Percentiles rank a stretch among this genome's conserved stretches.
Conservation (phyloP, 2,329 filamentous ascomycete genomes). For the Penicillium sp. region DNA sequence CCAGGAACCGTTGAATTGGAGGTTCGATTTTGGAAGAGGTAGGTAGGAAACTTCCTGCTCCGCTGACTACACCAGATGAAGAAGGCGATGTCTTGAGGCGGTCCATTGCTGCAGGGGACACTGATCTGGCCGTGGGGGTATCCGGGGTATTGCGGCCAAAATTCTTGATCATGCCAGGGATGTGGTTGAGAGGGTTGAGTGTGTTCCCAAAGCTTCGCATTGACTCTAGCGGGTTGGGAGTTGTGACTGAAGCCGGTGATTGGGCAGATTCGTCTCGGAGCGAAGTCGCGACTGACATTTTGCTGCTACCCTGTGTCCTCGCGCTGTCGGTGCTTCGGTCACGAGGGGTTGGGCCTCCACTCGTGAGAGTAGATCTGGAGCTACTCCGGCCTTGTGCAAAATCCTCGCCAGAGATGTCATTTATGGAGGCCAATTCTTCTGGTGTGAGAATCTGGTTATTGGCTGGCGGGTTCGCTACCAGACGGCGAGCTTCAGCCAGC, state of each 20-base stretch:
- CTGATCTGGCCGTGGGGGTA: constrained; percentile 44
- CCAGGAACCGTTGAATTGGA: constrained; percentile 71
- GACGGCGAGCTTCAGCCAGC: constrained; percentile 83
- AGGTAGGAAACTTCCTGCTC: constrained; percentile 7
- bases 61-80: constrained; percentile 16
- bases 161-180: constrained; percentile 73
- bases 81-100: constrained; percentile 33
- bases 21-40: constrained; percentile 44
- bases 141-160: constrained; percentile 58
- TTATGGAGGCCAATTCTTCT: constrained; percentile 54
- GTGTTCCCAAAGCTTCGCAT: constrained; percentile 77
- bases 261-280: constrained; percentile 24
- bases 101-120: constrained; percentile 40
- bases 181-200: constrained; percentile 76
- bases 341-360: constrained; percentile 60
- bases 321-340: constrained; percentile 75
- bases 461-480: constrained; percentile 65
- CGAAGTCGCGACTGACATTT: constrained; percentile 36
- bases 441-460: constrained; percentile 47
- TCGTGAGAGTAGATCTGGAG: constrained; percentile 60
- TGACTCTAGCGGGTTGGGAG: constrained; percentile 67
- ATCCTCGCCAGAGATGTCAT: constrained; percentile 35
- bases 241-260: constrained; percentile 23
- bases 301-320: constrained; percentile 38
- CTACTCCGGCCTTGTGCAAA: constrained; percentile 34